A percentile compares a stretch with the other conserved stretches of the same genome.
Evolutionary conservation across 2,329 filamentous ascomycete genomes (phyloP).

Genomic region (Colletotrichum musae): DNA sequence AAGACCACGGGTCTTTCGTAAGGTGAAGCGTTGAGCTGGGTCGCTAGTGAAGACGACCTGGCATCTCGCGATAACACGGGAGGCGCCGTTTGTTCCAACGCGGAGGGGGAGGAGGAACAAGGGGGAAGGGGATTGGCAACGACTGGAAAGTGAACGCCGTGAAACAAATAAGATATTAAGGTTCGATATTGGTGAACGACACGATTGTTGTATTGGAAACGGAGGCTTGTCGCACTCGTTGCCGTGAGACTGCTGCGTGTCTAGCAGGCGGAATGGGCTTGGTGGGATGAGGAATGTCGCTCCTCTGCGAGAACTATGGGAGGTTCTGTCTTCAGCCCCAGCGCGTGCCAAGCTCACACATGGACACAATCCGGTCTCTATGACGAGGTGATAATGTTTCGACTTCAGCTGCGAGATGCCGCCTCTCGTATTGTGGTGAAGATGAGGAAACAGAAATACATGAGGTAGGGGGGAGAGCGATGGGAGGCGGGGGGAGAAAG

Average conservation of each 20-base stretch:
- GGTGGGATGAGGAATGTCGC: conserved; percentile 33
- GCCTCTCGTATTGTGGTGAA: conserved; percentile 7
- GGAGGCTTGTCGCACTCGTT: conserved; percentile 11
- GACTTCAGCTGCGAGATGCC: neutral
- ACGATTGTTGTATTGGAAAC: neutral
- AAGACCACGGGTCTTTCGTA: neutral
- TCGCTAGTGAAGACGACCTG: conserved; percentile 23
- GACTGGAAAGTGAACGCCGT: conserved; percentile 11
- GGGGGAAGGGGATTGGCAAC: conserved; percentile 11
- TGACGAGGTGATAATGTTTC: neutral
- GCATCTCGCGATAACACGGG: conserved; percentile 30
- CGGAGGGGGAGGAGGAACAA: neutral
- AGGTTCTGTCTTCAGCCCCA: conserved; percentile 25
- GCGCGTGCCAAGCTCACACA: conserved; percentile 18
- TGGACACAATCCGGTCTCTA: conserved; percentile 1
- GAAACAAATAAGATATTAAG: conserved; percentile 14
- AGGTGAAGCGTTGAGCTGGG: neutral
- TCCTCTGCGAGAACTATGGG: conserved; percentile 15
- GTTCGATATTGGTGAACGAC: conserved; percentile 1
- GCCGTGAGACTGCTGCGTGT: conserved; percentile 37
- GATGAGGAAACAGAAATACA: conserved; percentile 13
- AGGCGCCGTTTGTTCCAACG: conserved; percentile 34
- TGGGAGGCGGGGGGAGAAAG: neutral
- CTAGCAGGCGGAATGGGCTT: conserved; percentile 28
- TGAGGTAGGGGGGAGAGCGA: conserved; percentile 2